Base-by-base conservation (phyloP, 2,329 filamentous ascomycete genomes). In the Colletotrichum graminicola region DNA sequence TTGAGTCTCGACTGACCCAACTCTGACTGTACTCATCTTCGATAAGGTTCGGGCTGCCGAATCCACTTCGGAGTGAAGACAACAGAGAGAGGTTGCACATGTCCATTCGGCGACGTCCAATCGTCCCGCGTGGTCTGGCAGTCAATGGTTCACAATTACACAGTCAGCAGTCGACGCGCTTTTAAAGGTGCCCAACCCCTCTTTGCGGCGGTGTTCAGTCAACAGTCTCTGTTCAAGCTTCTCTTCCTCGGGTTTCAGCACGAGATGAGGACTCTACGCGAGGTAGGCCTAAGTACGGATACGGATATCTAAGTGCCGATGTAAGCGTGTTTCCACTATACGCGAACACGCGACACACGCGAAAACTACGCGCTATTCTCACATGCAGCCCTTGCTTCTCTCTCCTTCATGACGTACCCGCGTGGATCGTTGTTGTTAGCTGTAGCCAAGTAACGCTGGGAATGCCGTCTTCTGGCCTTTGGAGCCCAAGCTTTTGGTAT, bases 341-440 rank as follows among this genome's bases (percentile, higher is more conserved):
- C 60, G 60, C 60, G 60, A 52, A 23, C n/a, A n/a, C 45, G 21
- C 45, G 21, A 23, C 2, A n/a, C 3, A 47, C 60, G 47, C 60
- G 60, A 23, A 39, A 39, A 21, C 8, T 10, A 49, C 60, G 60
- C 47, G 45, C 16, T 8, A 16, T 12, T 32, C 14, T 6, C 3
- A 32, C 21, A 34, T 14, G 26, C 29, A n/a, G 41, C 29, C 29
- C 6, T 34, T 23, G 41, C 41, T 47, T 43, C 6, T 21, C 41
- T 29, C 29, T 34, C 26, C 14, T 14, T 29, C 39, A 60, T 49
- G 57, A 61, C 57, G 43, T 47, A 61, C 18, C 18, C 21, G 1
- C 43, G 18, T 29, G 43, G 18, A 14, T 29, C 43, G 2, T 51
- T 26, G 43, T 45, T 45, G 5, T 21, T 21, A n/a, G 18, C 21